A percentile compares a stretch with the other conserved stretches of the same genome.
Conservation (phyloP, 108 stramenopile species). For the Nitzschia inconspicua region DNA sequence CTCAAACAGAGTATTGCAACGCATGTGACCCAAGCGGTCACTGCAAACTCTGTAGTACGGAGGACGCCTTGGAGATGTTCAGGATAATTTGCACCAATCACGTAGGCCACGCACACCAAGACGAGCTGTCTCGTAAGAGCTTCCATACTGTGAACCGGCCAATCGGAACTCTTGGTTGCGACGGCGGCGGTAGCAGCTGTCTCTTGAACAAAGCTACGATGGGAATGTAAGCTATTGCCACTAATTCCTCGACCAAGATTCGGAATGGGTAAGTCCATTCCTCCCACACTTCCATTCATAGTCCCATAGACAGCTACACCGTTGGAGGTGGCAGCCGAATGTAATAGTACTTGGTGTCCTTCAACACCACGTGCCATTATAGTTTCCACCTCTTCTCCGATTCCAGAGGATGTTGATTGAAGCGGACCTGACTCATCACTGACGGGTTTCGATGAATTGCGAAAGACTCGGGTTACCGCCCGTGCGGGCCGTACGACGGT, state of each 20-base stretch:
- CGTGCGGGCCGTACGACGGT: conserved; percentile 6
- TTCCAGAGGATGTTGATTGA: background rate
- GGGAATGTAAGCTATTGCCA: background rate
- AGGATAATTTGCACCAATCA: conserved; percentile 26
- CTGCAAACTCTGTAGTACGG: conserved; percentile 28
- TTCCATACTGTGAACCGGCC: conserved; percentile 31
- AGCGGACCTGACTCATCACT: background rate
- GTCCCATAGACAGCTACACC: background rate
- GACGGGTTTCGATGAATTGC: background rate
- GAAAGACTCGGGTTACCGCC: conserved; percentile 6
- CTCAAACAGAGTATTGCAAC: conserved; percentile 35
- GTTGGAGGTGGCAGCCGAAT: background rate
- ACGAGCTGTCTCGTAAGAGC: conserved; percentile 13
- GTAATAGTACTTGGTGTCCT: background rate
- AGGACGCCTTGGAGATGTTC: conserved; percentile 10
- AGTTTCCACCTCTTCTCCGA: background rate
- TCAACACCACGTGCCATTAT: background rate
- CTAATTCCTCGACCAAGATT: background rate
- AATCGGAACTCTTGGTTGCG: background rate
- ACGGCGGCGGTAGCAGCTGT: background rate
- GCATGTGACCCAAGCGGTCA: conserved; percentile 71
- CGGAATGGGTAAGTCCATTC: background rate
- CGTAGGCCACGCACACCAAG: conserved; percentile 21
- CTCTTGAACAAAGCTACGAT: background rate
- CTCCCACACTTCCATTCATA: background rate